phyloP scores from a whole-genome alignment of 164 flowering plant species.

The Platanus orientalis region DNA sequence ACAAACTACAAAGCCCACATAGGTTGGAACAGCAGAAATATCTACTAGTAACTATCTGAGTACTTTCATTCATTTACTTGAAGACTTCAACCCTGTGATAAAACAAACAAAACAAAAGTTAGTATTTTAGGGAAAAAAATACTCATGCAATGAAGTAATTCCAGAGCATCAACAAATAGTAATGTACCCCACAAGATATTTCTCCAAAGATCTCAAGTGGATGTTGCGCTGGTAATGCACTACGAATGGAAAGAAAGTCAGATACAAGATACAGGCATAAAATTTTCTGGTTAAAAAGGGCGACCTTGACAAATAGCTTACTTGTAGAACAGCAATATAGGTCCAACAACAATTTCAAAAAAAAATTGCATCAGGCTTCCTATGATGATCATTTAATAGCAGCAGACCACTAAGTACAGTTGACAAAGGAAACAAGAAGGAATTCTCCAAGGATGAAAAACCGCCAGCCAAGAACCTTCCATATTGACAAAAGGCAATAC shows the following conservation, averaged over 20 bases:
- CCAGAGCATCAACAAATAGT: not conserved
- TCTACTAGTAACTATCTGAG: slow-evolving; percentile 24
- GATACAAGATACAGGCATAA: too few species aligned
- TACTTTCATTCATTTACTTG: slow-evolving; percentile 17
- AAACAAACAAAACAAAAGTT: not conserved
- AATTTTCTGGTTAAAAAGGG: too few species aligned
- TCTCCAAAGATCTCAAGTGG: slow-evolving; percentile 24
- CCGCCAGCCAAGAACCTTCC: slow-evolving; percentile 88
- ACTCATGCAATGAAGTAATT: not conserved
- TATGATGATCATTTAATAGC: slow-evolving; percentile 35
- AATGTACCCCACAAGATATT: slow-evolving; percentile 39
- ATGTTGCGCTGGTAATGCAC: slow-evolving; percentile 48
- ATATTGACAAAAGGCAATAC: slow-evolving; percentile 52
- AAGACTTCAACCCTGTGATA: slow-evolving; percentile 48
- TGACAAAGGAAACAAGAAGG: slow-evolving; percentile 83
- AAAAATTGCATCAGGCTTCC: slow-evolving; percentile 50
- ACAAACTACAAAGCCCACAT: slow-evolving; percentile 25
- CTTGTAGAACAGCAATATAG: slow-evolving; percentile 44
- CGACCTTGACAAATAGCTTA: slow-evolving; percentile 29
- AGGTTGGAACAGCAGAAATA: slow-evolving; percentile 10
- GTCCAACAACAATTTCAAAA: slow-evolving; percentile 59
- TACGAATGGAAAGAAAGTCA: slow-evolving; percentile 16
- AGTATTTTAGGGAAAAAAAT: not conserved
- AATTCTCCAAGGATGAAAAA: slow-evolving; percentile 63
- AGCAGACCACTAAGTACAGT: slow-evolving; percentile 74